phyloP scores from a whole-genome alignment of 2,329 filamentous ascomycete genomes.

The Botrytis tulipae region DNA sequence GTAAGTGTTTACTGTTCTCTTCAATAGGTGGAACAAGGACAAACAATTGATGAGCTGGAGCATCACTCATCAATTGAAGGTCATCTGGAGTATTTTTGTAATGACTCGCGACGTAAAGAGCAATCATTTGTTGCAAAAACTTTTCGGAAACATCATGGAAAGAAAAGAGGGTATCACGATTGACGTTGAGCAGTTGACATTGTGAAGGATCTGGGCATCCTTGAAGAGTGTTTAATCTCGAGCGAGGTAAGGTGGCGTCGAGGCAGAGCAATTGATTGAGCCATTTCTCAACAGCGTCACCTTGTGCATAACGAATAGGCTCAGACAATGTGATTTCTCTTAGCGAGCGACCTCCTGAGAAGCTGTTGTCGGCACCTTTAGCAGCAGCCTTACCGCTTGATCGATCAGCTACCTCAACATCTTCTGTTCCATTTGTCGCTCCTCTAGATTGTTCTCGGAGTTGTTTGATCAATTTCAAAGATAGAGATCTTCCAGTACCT shows the following conservation, averaged over 20 bases:
- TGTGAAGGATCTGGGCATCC: slow-evolving; percentile 88
- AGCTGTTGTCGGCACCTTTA: slow-evolving; percentile 59
- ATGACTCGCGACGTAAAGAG: slow-evolving; percentile 92
- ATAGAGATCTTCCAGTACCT: slow-evolving; percentile 90
- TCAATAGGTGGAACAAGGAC: slow-evolving; percentile 85
- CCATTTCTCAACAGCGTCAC: slow-evolving; percentile 93
- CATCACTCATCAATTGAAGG: slow-evolving; percentile 97
- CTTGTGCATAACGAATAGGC: slow-evolving; percentile 90
- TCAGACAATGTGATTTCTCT: slow-evolving; percentile 91
- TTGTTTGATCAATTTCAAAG: slow-evolving; percentile 95
- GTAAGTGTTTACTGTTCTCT: slow-evolving; percentile 73
- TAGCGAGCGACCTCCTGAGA: slow-evolving; percentile 70
- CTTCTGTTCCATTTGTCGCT: slow-evolving; percentile 52
- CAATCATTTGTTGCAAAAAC: slow-evolving; percentile 97
- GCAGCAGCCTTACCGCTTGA: slow-evolving; percentile 66
- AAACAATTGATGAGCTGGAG: slow-evolving; percentile 92
- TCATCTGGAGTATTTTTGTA: slow-evolving; percentile 99
- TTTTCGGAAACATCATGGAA: slow-evolving; percentile 97
- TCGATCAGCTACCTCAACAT: slow-evolving; percentile 71
- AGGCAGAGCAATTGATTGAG: slow-evolving; percentile 91
- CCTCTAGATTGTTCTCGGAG: slow-evolving; percentile 86
- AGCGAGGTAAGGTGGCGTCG: slow-evolving; percentile 82
- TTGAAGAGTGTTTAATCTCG: slow-evolving; percentile 41
- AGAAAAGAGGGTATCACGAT: slow-evolving; percentile 95
- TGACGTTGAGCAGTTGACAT: slow-evolving; percentile 90